Conservation (phyloP, 2,329 filamentous ascomycete genomes). For the Colletotrichum sp. region DNA sequence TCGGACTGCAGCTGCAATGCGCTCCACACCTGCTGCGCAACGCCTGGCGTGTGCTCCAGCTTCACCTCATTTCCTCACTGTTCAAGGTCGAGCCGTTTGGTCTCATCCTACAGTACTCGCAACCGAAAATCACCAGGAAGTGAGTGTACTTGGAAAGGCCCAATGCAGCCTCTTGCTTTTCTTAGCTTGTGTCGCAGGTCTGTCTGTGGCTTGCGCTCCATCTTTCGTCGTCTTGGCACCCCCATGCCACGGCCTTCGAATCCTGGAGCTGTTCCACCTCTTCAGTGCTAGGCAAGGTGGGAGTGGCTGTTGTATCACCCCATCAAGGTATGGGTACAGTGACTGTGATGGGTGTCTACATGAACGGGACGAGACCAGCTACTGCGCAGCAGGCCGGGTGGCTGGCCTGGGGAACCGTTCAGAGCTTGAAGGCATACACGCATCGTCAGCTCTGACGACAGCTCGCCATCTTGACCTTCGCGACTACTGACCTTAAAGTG, state of each 20-base stretch:
- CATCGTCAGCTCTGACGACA: constrained; percentile 19
- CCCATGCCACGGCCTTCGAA: neutral
- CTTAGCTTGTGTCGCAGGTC: neutral
- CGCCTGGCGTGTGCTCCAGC: constrained; percentile 1
- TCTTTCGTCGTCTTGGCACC: neutral
- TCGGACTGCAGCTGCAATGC: constrained; percentile 13
- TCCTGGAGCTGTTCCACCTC: neutral
- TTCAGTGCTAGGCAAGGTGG: neutral
- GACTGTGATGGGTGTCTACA: neutral
- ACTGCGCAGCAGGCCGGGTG: neutral
- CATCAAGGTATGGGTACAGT: neutral
- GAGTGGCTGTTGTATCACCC: neutral
- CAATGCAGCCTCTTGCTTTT: neutral
- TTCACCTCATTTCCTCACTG: constrained; percentile 7
- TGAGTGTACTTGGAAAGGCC: neutral
- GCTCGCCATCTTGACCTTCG: neutral
- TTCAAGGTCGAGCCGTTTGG: neutral
- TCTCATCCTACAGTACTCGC: neutral
- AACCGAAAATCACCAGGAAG: neutral
- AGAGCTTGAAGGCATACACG: neutral
- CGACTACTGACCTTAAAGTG: neutral
- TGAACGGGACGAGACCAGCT: neutral
- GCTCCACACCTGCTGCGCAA: constrained; percentile 8
- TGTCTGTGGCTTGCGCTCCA: neutral
- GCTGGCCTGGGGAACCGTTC: neutral